Percentiles rank a stretch among this genome's conserved stretches.
phyloP scores from a whole-genome alignment of 306 rosid genomes.

The Abrus precatorius region DNA sequence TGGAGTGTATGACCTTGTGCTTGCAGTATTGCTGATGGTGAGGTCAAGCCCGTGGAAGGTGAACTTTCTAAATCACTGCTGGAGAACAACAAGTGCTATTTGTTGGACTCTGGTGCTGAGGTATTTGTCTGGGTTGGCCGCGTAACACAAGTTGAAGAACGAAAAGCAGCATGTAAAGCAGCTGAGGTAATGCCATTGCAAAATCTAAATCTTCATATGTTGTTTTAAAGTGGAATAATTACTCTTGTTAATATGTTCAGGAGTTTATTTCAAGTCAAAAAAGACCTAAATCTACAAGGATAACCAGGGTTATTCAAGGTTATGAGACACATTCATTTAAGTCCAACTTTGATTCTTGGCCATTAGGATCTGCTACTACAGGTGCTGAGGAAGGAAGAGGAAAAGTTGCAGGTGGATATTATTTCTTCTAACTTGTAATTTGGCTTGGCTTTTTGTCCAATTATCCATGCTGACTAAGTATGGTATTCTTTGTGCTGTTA shows the following conservation, averaged over 20 bases:
- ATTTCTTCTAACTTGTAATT: conserved; percentile 42
- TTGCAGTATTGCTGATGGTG: conserved; percentile 80
- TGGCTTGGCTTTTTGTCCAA: conserved; percentile 37
- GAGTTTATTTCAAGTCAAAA: conserved; percentile 80
- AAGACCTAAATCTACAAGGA: conserved; percentile 87
- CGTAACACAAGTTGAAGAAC: conserved; percentile 95
- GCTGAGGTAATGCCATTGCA: conserved; percentile 79
- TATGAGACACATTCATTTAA: conserved; percentile 93
- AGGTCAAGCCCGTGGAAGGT: conserved; percentile 77
- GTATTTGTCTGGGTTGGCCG: conserved; percentile 95
- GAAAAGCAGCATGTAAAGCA: conserved; percentile 84
- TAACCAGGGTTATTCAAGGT: conserved; percentile 96
- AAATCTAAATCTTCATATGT: conserved; percentile 42
- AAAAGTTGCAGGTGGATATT: conserved; percentile 88
- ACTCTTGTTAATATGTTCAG: conserved; percentile 58
- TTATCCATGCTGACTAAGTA: conserved; percentile 40
- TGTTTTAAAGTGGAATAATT: conserved; percentile 45
- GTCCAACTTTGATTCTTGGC: conserved; percentile 97
- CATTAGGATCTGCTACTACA: conserved; percentile 81
- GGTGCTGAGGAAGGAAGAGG: conserved; percentile 98
- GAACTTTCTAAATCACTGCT: conserved; percentile 85
- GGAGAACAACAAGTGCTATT: conserved; percentile 92
- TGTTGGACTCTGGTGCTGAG: conserved; percentile 95
- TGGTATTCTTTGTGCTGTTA: conserved; percentile 51
- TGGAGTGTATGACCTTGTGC: conserved; percentile 41